phyloP scores from a whole-genome alignment of 345 rosid genomes.

The Eucalyptus erythrocorys region DNA sequence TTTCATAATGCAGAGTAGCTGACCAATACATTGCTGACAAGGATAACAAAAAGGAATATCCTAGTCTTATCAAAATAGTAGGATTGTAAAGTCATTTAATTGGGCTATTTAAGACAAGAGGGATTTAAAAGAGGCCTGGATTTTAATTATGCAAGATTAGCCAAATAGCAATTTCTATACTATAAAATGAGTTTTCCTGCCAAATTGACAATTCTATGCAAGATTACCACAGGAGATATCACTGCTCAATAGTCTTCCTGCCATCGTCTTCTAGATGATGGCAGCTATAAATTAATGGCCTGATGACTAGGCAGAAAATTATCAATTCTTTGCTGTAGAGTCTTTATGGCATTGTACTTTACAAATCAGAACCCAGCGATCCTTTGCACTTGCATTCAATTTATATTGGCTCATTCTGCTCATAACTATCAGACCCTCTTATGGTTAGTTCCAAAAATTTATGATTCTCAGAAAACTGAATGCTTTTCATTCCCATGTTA shows the following conservation, averaged over 20 bases:
- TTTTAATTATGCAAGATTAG: neutral
- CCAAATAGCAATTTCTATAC: neutral
- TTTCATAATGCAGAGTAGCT: neutral
- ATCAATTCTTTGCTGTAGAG: neutral
- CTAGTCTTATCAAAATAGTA: neutral
- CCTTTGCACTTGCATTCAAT: neutral
- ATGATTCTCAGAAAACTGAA: neutral
- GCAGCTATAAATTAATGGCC: neutral
- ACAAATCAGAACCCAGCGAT: neutral
- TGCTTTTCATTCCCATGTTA: neutral
- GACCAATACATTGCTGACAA: neutral
- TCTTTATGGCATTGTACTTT: neutral
- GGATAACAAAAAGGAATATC: neutral
- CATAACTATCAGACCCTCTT: neutral
- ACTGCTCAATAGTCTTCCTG: neutral
- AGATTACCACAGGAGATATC: neutral
- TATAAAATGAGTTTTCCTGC: neutral
- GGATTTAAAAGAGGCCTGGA: neutral
- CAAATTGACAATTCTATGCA: neutral
- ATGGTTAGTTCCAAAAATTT: neutral
- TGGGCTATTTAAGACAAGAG: neutral
- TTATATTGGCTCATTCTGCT: neutral
- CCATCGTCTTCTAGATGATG: neutral
- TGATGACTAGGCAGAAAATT: neutral
- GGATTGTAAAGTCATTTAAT: neutral